phyloP scores from a whole-genome alignment of 331 rosid genomes.

The Pyracantha coccinea region DNA sequence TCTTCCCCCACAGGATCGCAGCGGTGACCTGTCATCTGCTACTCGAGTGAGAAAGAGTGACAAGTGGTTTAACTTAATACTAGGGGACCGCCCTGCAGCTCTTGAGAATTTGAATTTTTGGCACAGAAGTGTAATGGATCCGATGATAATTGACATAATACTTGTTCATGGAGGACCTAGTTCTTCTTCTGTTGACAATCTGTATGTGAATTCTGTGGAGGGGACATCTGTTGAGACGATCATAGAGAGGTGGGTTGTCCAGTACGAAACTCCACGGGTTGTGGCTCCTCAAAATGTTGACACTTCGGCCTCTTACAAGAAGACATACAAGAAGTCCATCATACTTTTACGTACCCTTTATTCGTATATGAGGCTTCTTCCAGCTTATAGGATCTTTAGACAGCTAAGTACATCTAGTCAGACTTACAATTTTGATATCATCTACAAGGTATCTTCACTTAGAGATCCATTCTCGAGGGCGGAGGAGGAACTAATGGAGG shows the following conservation, averaged over 20 bases:
- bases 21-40: slow-evolving; percentile 40
- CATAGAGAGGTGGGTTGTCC: slow-evolving; percentile 89
- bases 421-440: slow-evolving; percentile 51
- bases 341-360: slow-evolving; percentile 58
- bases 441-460: slow-evolving; percentile 74
- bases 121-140: slow-evolving; percentile 74
- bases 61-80: slow-evolving; percentile 76
- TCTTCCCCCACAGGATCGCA: slow-evolving; percentile 38
- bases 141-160: slow-evolving; percentile 71
- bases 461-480: slow-evolving; percentile 71
- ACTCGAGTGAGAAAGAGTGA: slow-evolving; percentile 56
- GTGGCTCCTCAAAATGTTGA: slow-evolving; percentile 47
- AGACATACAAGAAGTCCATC: slow-evolving; percentile 69
- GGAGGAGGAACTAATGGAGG: slow-evolving; percentile 55
- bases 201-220: neutral
- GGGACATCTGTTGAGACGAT: slow-evolving; percentile 52
- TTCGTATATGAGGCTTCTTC: slow-evolving; percentile 77
- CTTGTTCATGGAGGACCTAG: slow-evolving; percentile 50
- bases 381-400: slow-evolving; percentile 57
- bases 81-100: slow-evolving; percentile 73
- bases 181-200: slow-evolving; percentile 30
- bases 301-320: slow-evolving; percentile 44
- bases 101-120: slow-evolving; percentile 61
- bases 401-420: slow-evolving; percentile 47
- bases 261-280: slow-evolving; percentile 52